A percentile compares a stretch with the other conserved stretches of the same genome.
These are phyloP conservation scores for Marasmius sp. DNA, from an alignment of 1,284 basidiomycete species.

Conservation along the genomic window DNA sequence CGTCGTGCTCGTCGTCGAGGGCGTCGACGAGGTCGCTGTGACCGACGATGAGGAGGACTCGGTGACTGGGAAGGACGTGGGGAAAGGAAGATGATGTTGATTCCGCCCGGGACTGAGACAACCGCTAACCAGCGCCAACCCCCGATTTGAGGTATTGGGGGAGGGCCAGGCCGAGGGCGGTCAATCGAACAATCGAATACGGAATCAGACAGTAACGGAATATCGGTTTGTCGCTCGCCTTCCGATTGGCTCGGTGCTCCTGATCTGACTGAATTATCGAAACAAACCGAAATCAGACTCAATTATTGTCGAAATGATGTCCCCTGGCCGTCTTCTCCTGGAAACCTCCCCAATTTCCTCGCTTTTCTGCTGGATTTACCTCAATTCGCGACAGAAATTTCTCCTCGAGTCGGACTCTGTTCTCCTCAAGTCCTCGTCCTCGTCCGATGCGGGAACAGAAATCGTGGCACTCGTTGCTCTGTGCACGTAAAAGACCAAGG, in stretches of 20 bases:
- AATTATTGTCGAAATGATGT: neutral
- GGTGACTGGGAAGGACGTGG: neutral
- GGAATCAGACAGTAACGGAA: neutral
- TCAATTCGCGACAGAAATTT: neutral
- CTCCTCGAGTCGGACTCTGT: neutral
- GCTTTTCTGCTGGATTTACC: neutral
- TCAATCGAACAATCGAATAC: neutral
- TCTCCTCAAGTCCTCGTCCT: neutral
- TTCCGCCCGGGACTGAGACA: neutral
- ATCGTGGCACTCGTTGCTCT: constrained; percentile 20
- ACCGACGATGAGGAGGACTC: neutral
- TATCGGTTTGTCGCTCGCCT: neutral
- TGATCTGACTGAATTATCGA: neutral
- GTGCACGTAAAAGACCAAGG: constrained; percentile 32
- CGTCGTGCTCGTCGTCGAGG: neutral
- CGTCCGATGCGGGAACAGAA: neutral
- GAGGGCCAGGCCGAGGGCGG: neutral
- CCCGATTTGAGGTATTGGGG: neutral
- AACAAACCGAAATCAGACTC: neutral
- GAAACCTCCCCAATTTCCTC: neutral
- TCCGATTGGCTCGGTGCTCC: neutral
- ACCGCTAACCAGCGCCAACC: neutral
- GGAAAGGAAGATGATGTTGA: neutral
- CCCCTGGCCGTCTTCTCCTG: neutral
- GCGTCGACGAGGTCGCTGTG: neutral